A percentile compares a stretch with the other conserved stretches of the same genome.
phyloP scores from a whole-genome alignment of 768 basidiomycete genomes.

The Trametes meyenii region DNA sequence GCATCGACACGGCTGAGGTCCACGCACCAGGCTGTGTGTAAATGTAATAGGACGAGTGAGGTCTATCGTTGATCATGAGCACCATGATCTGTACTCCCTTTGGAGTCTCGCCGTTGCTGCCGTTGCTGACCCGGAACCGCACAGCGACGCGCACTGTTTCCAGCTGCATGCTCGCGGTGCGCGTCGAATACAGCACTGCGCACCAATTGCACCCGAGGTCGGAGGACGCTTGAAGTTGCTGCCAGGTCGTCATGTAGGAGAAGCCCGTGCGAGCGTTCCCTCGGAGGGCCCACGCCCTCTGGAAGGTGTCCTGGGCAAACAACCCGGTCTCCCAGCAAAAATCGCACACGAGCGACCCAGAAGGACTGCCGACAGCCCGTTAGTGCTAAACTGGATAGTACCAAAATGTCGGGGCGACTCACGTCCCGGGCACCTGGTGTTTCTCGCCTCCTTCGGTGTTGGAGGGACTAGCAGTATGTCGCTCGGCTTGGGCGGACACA shows the following conservation, averaged over 20 bases:
- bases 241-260: constrained; percentile 4
- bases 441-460: too few relatives aligned
- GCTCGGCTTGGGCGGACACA: too few relatives aligned
- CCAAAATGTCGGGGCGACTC: too few relatives aligned
- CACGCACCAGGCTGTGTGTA: background rate
- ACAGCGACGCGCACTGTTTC: background rate
- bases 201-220: constrained; percentile 8
- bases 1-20: background rate
- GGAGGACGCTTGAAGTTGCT: constrained; percentile 2
- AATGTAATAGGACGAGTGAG: constrained; percentile 9
- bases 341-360: background rate
- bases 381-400: too few relatives aligned
- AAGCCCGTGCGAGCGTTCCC: background rate
- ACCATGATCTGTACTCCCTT: constrained; percentile 9
- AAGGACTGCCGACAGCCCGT: background rate
- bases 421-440: too few relatives aligned
- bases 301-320: constrained; percentile 9
- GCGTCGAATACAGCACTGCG: background rate
- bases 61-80: constrained; percentile 1
- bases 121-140: background rate
- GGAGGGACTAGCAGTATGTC: too few relatives aligned
- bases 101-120: constrained; percentile 2
- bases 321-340: constrained; percentile 10
- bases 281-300: constrained; percentile 1
- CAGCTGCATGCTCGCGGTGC: background rate